Evolutionary conservation across 129 eudicot genomes (phyloP).

Genomic region (Escallonia rubra): DNA sequence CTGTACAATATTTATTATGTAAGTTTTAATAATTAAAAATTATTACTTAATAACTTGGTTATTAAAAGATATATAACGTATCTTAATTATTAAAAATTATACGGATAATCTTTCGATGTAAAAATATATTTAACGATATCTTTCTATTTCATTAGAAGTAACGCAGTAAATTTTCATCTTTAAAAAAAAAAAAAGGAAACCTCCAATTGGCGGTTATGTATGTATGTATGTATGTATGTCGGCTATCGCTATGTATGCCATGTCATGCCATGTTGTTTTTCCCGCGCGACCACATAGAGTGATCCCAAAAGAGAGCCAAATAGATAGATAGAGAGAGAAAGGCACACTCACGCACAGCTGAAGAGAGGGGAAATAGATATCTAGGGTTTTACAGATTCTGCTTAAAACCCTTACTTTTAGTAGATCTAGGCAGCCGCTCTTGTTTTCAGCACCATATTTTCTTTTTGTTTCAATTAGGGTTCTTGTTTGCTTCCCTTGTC

Average conservation of each 20-base stretch:
- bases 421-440: conserved; percentile 12
- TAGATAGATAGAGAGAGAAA: too few species aligned
- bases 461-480: conserved; percentile 8
- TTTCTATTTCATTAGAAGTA: too few species aligned
- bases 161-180: too few species aligned
- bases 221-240: conserved; percentile 18
- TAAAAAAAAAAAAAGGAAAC: too few species aligned
- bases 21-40: too few species aligned
- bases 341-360: not conserved
- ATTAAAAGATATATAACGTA: too few species aligned
- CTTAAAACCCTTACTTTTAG: conserved; percentile 5
- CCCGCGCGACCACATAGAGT: conserved; percentile 49
- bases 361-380: conserved; percentile 15
- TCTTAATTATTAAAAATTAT: too few species aligned
- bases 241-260: conserved; percentile 10
- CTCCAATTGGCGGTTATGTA: too few species aligned
- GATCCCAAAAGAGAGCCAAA: conserved; percentile 17
- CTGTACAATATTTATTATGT: too few species aligned
- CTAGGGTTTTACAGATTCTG: not conserved
- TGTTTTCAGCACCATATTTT: not conserved
- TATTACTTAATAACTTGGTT: too few species aligned
- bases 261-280: conserved; percentile 35
- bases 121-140: too few species aligned
- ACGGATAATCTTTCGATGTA: too few species aligned
- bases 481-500: not conserved